phyloP scores from a whole-genome alignment of 2,329 filamentous ascomycete genomes.

The Zymoseptoria passerinii region DNA sequence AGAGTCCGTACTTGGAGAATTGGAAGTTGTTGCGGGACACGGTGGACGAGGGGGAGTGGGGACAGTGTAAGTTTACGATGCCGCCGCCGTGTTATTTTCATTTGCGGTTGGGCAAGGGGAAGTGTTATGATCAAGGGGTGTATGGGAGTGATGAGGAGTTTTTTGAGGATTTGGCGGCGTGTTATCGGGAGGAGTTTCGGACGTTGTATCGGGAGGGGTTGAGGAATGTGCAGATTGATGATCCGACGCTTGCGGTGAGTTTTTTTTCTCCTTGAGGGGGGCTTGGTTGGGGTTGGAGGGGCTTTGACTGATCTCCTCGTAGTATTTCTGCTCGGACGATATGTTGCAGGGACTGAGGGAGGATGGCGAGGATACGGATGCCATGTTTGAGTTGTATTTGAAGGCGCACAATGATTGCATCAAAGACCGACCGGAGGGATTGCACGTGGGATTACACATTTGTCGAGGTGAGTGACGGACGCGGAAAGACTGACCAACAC shows the following conservation, averaged over 20 bases:
- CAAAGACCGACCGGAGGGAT: conserved; percentile 26
- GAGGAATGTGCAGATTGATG: conserved; percentile 32
- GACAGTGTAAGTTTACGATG: conserved; percentile 33
- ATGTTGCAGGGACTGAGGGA: conserved; percentile 28
- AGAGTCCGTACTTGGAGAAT: conserved; percentile 30
- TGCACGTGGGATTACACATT: conserved; percentile 33
- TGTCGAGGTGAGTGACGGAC: conserved; percentile 26
- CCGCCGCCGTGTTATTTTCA: conserved; percentile 33
- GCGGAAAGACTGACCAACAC: not conserved
- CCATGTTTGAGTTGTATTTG: conserved; percentile 31
- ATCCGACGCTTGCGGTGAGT: conserved; percentile 27
- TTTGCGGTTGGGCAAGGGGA: conserved; percentile 29
- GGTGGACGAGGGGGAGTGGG: conserved; percentile 29
- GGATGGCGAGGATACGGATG: conserved; percentile 31
- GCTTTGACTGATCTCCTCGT: too few species aligned
- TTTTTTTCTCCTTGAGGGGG: too few species aligned
- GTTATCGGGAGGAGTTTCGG: conserved; percentile 31
- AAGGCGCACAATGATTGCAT: conserved; percentile 33
- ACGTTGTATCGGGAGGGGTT: conserved; percentile 29
- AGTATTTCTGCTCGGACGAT: conserved; percentile 32
- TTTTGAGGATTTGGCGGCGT: conserved; percentile 30
- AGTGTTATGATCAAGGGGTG: conserved; percentile 28
- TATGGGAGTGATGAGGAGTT: conserved; percentile 30
- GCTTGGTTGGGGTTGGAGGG: too few species aligned
- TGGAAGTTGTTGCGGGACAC: conserved; percentile 29